phyloP scores from a whole-genome alignment of 106 monocot species.

The Dendrobium chrysotoxum region DNA sequence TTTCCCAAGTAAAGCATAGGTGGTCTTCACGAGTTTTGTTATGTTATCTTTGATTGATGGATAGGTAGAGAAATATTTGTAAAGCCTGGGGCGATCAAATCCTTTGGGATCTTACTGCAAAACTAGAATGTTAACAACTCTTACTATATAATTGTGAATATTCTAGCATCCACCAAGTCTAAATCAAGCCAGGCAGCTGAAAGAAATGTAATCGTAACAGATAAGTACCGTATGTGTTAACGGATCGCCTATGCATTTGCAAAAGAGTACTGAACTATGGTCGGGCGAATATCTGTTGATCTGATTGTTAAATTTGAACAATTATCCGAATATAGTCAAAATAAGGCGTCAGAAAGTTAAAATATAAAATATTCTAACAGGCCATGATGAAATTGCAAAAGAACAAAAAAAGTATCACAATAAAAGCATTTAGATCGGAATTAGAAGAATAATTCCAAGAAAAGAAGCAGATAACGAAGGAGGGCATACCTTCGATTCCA shows the following conservation, averaged over 20 bases:
- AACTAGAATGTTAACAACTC: no score
- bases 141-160: no score
- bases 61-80: no score
- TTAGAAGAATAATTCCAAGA: background rate
- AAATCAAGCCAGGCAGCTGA: background rate
- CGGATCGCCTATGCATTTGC: background rate
- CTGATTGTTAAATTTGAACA: background rate
- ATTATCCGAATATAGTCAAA: background rate
- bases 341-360: background rate
- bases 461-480: background rate
- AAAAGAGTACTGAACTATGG: background rate
- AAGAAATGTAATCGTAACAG: background rate
- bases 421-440: background rate
- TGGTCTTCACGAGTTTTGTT: no score
- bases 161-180: background rate
- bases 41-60: no score
- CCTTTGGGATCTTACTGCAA: no score
- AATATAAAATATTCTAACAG: background rate
- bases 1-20: no score
- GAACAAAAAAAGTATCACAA: background rate
- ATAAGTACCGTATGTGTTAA: background rate
- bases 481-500: conserved; percentile 60
- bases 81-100: no score
- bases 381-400: background rate
- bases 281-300: background rate